Percentiles rank a stretch among this genome's conserved stretches.
Conservation (phyloP, 192 early-diverging fungal species). For the Coemansia sp. region DNA sequence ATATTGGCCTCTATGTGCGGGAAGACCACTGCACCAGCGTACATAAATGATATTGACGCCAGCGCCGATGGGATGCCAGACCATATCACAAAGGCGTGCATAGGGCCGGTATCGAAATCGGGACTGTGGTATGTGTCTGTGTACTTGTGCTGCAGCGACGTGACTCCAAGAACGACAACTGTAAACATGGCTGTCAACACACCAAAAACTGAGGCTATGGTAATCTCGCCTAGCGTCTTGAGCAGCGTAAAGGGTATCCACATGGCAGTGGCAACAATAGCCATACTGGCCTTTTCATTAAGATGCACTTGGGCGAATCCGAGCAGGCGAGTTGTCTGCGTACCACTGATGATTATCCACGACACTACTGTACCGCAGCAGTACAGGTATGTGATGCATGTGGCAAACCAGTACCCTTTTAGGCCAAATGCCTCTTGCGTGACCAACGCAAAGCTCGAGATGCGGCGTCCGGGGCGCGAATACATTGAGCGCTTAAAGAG, state of each 20-base stretch:
- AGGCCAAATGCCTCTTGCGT: constrained; percentile 68
- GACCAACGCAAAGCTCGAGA: constrained; percentile 63
- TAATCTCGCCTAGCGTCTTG: constrained; percentile 78
- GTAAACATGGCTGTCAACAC: constrained; percentile 66
- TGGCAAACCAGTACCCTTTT: constrained; percentile 61
- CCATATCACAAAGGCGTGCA: constrained; percentile 59
- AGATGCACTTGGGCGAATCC: constrained; percentile 47
- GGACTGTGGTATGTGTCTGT: constrained; percentile 40
- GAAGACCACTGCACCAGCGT: constrained; percentile 79
- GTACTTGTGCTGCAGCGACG: constrained; percentile 38
- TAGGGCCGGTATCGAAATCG: constrained; percentile 25
- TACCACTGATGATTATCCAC: constrained; percentile 75
- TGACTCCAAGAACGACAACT: constrained; percentile 54
- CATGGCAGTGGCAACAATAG: constrained; percentile 63
- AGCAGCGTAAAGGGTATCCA: constrained; percentile 75
- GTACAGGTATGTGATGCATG: constrained; percentile 56
- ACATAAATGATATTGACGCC: constrained; percentile 79
- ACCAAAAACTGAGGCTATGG: constrained; percentile 69
- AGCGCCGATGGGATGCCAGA: constrained; percentile 72
- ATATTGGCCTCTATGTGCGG: constrained; percentile 83
- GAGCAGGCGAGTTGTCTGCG: constrained; percentile 61
- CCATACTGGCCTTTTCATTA: constrained; percentile 59
- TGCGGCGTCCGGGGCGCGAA: constrained; percentile 58
- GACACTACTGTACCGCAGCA: constrained; percentile 67
- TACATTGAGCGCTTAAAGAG: constrained; percentile 73